These are phyloP conservation scores for Hylodesmum podocarpum DNA, from an alignment of 306 rosid genomes.

Conservation along the genomic window DNA sequence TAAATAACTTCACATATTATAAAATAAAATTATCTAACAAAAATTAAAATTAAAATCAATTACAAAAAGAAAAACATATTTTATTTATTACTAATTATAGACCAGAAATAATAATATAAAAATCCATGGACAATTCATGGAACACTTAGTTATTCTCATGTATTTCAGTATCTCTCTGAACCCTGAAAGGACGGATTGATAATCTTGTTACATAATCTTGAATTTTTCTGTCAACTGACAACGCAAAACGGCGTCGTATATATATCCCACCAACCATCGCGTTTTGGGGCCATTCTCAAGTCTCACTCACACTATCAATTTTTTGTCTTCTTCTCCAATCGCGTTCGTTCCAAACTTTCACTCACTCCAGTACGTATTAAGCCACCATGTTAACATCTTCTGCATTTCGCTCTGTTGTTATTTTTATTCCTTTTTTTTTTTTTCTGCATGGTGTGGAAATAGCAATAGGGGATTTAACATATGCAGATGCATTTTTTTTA, in stretches of 20 bases:
- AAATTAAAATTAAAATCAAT: no score
- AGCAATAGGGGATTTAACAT: not conserved
- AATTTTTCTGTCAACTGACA: not conserved
- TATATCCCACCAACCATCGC: not conserved
- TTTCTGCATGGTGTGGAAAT: not conserved
- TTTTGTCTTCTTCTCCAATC: constrained; percentile 6
- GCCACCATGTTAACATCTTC: constrained; percentile 3
- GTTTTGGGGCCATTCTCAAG: not conserved
- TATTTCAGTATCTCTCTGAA: no score
- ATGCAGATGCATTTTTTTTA: no score
- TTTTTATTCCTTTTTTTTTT: not conserved
- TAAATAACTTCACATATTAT: no score
- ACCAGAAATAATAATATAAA: no score
- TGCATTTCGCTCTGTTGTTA: not conserved
- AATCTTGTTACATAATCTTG: no score
- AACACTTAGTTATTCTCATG: no score
- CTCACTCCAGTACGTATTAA: not conserved
- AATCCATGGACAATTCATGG: no score
- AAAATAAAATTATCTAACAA: no score
- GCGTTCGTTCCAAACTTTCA: not conserved
- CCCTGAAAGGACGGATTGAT: no score
- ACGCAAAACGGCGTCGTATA: not conserved
- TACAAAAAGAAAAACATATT: no score
- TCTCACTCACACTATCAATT: not conserved
- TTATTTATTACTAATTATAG: no score